Conservation (phyloP, 1,139 yeast genomes). For the Geotrichum aggregatum region DNA sequence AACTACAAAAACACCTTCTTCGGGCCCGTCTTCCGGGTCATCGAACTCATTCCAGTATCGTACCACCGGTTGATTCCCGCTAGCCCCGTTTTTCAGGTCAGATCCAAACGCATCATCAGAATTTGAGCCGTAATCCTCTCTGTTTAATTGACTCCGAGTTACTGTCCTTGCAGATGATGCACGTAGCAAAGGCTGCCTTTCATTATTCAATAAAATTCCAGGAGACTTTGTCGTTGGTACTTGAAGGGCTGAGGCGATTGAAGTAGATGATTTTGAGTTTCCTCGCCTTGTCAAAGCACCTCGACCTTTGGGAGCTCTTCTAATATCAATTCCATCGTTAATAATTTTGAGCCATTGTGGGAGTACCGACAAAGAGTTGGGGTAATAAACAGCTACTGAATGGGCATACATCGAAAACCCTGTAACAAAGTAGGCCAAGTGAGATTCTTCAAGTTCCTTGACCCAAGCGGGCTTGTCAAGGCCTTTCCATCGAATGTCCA, state of each 20-base stretch:
- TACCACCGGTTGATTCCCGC: conserved; percentile 38
- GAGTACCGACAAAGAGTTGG: conserved; percentile 27
- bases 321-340: conserved; percentile 35
- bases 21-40: conserved; percentile 52
- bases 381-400: conserved; percentile 27
- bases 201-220: conserved; percentile 18
- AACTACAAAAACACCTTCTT: conserved; percentile 37
- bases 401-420: conserved; percentile 39
- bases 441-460: conserved; percentile 38
- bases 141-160: neutral
- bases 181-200: conserved; percentile 16
- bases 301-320: conserved; percentile 31
- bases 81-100: conserved; percentile 13
- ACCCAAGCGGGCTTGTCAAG: conserved; percentile 40
- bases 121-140: conserved; percentile 7
- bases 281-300: conserved; percentile 5
- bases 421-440: conserved; percentile 38
- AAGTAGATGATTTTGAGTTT: conserved; percentile 11
- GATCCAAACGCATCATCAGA: neutral
- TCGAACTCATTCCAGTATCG: conserved; percentile 74
- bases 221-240: conserved; percentile 10
- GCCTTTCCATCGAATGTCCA: conserved; percentile 47
- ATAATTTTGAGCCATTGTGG: conserved; percentile 39
- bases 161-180: conserved; percentile 5
- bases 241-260: neutral